Conservation (phyloP, 139 green algal species). For the Dunaliella sp. region DNA sequence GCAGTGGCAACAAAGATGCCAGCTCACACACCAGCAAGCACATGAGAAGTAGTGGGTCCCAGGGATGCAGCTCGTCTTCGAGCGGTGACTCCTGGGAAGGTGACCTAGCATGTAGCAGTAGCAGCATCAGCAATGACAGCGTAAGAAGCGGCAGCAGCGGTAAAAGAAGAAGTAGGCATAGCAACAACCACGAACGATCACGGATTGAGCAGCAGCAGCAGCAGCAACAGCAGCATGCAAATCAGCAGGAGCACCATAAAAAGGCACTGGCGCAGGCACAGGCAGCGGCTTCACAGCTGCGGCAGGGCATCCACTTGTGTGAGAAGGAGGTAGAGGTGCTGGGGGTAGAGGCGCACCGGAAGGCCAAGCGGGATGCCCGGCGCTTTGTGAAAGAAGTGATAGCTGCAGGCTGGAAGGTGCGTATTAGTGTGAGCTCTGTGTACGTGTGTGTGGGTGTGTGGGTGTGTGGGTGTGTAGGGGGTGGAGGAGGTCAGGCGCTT, state of each 20-base stretch:
- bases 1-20: neutral
- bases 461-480: neutral
- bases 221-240: neutral
- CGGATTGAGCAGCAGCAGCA: neutral
- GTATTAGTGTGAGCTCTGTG: neutral
- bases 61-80: constrained; percentile 10
- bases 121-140: neutral
- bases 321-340: neutral
- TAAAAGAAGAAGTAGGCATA: too few relatives aligned
- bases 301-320: neutral
- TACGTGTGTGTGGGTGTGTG: neutral
- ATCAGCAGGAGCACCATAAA: neutral
- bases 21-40: constrained; percentile 6
- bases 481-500: too few relatives aligned
- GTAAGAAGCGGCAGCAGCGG: neutral
- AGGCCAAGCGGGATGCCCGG: neutral
- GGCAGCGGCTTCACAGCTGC: neutral
- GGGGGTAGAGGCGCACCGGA: neutral
- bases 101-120: neutral
- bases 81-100: neutral
- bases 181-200: too few relatives aligned
- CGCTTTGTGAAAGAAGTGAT: constrained; percentile 9
- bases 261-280: neutral
- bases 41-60: neutral
- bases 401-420: neutral